Evolutionary conservation across 164 flowering plant species (phyloP), one percentile per base, ranked within the genome.

Genomic region (Nymphaea colorata): DNA sequence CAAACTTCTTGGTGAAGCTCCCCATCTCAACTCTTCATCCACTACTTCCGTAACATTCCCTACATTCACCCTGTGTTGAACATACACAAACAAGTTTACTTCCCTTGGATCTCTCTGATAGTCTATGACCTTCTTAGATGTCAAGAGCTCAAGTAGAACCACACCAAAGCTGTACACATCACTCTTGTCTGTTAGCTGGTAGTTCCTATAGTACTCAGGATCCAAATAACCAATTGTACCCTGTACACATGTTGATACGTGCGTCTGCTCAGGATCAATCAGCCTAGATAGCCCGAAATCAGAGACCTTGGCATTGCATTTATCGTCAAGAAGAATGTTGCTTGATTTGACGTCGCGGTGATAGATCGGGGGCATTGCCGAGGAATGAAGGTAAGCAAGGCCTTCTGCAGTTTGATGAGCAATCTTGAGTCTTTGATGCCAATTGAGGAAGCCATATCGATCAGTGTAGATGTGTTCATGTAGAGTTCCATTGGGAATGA

Each of bases 401-500:
- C 75, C 75, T 11, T 69, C 68, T 4, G 71, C 71, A 2, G 71
- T 68, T 10, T 69, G 68, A 14, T 45, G 65, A 45, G 75, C 75
- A 7, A 73, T 65, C 0, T 6, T 60, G 17, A 73, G 65, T 11
- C 69, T 42, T 3, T 36, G 42, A 3, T 4, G 7, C 42, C 42
- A 36, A 18, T 16, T 3, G 36, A 64, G 66, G 16, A 64, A 64
- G 43, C 5, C 66, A 41, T 64, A 61, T 17, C 16, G 42, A 2
- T 72, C 80, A 86, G 94, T 87, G 47, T 89, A 86, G 70, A 91
- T 78, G 69, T 80, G 81, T 69, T 91, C 95, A 64, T 91, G 75
- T 55, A 89, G 72, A 53, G 91, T 82, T 64, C 93, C 93, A 79
- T 89, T 89, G 3, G 88, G 68, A 90, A 91, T 89, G 78, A 81